Evolutionary conservation across 1,284 basidiomycete genomes (phyloP).

Genomic region (Paramarasmius palmivorus): DNA sequence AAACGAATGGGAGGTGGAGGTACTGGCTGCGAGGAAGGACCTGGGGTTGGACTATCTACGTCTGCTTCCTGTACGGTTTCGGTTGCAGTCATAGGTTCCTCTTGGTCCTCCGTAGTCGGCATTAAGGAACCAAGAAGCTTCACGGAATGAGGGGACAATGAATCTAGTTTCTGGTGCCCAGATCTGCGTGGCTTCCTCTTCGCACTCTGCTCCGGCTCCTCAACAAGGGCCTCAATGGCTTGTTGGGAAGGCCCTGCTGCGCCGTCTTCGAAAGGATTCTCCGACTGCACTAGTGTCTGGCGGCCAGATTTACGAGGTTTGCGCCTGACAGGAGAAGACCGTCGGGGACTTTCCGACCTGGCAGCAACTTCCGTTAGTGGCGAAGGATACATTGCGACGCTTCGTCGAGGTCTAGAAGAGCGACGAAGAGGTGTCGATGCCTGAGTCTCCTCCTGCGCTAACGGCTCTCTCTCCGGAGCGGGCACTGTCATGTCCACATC

Average conservation of each 20-base stretch:
- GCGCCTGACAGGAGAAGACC: constrained; percentile 8
- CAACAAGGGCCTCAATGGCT: too few species aligned
- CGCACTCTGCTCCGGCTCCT: too few species aligned
- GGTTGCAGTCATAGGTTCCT: neutral
- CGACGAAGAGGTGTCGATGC: constrained; percentile 30
- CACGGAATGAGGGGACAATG: neutral
- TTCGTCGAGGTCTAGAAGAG: constrained; percentile 35
- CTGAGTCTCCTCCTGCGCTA: neutral
- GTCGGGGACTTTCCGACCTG: constrained; percentile 22
- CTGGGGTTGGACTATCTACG: constrained; percentile 12
- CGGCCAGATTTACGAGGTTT: constrained; percentile 1
- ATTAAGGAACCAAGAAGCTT: neutral
- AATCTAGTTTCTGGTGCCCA: constrained; percentile 1
- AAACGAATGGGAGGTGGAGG: constrained; percentile 29
- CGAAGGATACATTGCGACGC: constrained; percentile 25
- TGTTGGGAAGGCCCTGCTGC: too few species aligned
- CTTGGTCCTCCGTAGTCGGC: neutral
- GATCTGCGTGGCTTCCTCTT: neutral
- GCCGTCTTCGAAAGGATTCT: too few species aligned
- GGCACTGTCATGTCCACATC: neutral
- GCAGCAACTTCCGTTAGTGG: constrained; percentile 6
- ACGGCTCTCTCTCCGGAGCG: neutral
- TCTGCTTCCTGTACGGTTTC: neutral
- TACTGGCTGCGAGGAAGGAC: constrained; percentile 25
- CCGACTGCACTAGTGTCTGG: neutral